Evolutionary conservation across 2,329 filamentous ascomycete genomes (phyloP).

Genomic region (Daldinia sp.): DNA sequence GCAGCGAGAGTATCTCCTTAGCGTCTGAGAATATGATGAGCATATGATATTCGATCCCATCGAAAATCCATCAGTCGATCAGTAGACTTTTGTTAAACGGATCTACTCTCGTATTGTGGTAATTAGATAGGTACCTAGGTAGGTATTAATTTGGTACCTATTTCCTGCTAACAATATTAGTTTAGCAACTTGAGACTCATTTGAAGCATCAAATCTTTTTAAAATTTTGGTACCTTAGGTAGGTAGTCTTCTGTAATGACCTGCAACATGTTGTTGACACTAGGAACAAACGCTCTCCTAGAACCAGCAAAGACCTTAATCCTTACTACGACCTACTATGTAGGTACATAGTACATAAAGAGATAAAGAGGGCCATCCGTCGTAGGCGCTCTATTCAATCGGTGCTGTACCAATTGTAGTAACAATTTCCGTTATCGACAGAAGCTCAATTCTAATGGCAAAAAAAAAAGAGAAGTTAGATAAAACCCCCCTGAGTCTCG

Average conservation of each 20-base stretch:
- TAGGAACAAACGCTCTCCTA: not conserved
- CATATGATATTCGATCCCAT: constrained; percentile 1
- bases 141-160: not conserved
- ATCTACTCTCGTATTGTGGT: not conserved
- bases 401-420: constrained; percentile 7
- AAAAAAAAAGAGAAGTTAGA: constrained; percentile 38
- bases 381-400: constrained; percentile 5
- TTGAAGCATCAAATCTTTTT: not conserved
- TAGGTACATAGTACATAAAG: not conserved
- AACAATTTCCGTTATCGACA: not conserved
- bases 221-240: no score
- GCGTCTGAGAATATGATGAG: not conserved
- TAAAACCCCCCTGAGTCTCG: constrained; percentile 46
- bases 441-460: constrained; percentile 6
- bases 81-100: not conserved
- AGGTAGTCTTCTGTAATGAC: not conserved
- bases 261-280: not conserved
- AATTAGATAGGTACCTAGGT: not conserved
- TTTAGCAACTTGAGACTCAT: not conserved
- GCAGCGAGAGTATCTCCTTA: not conserved
- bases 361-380: not conserved
- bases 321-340: no score
- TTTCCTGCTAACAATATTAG: not conserved
- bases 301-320: no score
- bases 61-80: constrained; percentile 5